Evolutionary conservation across 345 rosid species (phyloP), one percentile per base, ranked within the genome.

Genomic region (Citrus trifoliata): DNA sequence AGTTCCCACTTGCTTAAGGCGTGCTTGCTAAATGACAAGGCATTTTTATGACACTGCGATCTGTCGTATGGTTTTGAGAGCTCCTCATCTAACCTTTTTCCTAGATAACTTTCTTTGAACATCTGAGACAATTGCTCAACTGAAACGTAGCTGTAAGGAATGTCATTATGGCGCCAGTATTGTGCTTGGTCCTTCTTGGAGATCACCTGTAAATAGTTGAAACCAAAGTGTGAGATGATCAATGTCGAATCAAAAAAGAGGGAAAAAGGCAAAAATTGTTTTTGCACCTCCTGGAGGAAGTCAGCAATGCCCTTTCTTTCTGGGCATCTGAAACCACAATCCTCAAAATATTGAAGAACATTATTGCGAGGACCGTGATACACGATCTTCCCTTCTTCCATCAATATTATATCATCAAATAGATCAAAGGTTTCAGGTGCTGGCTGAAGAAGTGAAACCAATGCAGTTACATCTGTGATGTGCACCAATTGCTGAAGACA

Each of bases 371-470:
- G 92, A 30, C 86, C 92, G 38, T 88, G 89, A 46, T 89, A 91
- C 10, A 86, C 78, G 14, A 89, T 84, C 67, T 87, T 84, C 33
- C 92, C 91, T 71, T 89, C 90, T 6, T 90, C 86, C 83, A 89
- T 82, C 69, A 90, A 82, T 72, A 91, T 78, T 37, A 89, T 74
- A 80, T 91, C 90, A 59, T 91, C 90, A 4, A 89, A 89, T 21
- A 89, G 87, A 79, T 91, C 85, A 66, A 85, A 90, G 1, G 88
- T 90, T 67, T 89, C 94, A 0, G 91, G 90, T 70, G 91, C 86
- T 46, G 91, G 91, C 66, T 90, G 94, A 79, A 90, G 94, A 69
- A 90, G 92, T 14, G 92, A 89, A 80, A 89, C 69, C 38, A 91
- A 30, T 33, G 83, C 86, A 42, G 92, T 88, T 69, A 65, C 82